Conservation (phyloP, 345 rosid genomes). For the Salix suchowensis region DNA sequence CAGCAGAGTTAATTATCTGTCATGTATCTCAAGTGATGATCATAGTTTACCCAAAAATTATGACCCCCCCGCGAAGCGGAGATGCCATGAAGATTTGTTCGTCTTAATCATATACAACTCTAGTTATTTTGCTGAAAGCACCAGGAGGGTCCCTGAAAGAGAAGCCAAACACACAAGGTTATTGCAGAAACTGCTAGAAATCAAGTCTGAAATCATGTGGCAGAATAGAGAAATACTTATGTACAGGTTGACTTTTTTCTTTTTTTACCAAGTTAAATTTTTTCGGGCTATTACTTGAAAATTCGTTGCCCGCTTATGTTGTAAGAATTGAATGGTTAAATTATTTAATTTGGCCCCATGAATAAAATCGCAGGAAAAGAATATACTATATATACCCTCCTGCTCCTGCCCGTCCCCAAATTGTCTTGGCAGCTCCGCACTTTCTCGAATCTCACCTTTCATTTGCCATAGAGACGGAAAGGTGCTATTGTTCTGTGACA, state of each 20-base stretch:
- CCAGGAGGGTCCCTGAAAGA: not conserved
- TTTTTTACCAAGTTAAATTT: not conserved
- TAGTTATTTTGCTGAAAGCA: not conserved
- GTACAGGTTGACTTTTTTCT: constrained; percentile 8
- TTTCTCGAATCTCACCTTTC: not conserved
- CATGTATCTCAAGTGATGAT: not conserved
- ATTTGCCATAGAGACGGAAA: not conserved
- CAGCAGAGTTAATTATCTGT: not conserved
- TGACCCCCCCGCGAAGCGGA: not conserved
- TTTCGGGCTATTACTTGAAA: not conserved
- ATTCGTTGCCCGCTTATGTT: constrained; percentile 9
- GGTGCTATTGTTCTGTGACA: not conserved
- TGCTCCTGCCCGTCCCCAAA: no score
- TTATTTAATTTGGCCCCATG: constrained; percentile 10
- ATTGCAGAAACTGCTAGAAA: constrained; percentile 6
- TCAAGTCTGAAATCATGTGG: not conserved
- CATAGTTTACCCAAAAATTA: not conserved
- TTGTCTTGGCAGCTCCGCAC: not conserved
- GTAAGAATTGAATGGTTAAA: constrained; percentile 18
- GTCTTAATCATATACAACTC: not conserved
- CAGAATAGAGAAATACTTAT: constrained; percentile 10
- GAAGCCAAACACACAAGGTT: not conserved
- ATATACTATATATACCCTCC: no score
- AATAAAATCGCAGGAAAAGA: constrained; percentile 19
- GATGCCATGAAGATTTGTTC: not conserved